These are phyloP conservation scores for Dryas integrifolia DNA, from an alignment of 331 rosid species.

Conservation along the genomic window DNA sequence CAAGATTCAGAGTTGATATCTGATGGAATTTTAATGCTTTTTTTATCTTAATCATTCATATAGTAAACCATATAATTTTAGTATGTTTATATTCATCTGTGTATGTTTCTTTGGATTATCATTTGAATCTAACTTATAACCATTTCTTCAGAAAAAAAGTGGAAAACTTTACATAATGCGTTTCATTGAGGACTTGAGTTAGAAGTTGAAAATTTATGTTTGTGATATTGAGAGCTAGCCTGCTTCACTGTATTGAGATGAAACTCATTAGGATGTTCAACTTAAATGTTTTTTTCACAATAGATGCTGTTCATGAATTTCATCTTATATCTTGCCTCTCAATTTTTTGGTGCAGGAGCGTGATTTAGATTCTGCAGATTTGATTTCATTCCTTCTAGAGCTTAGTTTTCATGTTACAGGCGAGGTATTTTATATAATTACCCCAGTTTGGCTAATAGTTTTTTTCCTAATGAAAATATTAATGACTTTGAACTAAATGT, in stretches of 20 bases:
- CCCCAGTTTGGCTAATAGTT: not conserved
- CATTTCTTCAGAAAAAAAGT: not conserved
- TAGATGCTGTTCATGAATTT: conserved; percentile 17
- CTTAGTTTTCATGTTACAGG: conserved; percentile 97
- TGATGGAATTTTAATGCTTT: not conserved
- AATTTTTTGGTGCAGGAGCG: conserved; percentile 59
- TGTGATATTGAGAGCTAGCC: not conserved
- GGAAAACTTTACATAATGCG: not conserved
- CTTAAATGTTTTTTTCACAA: conserved; percentile 7
- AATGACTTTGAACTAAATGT: not conserved
- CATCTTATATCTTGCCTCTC: conserved; percentile 21
- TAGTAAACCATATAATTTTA: not conserved
- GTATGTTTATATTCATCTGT: not conserved
- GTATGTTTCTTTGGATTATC: not conserved
- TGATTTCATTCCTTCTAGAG: conserved; percentile 87
- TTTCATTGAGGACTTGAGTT: conserved; percentile 6
- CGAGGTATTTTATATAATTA: conserved; percentile 48
- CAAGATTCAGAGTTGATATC: not conserved
- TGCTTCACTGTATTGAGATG: not conserved
- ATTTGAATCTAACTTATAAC: not conserved
- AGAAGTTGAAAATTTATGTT: conserved; percentile 6
- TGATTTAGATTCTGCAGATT: conserved; percentile 79
- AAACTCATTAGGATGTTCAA: not conserved
- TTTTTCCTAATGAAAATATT: not conserved
- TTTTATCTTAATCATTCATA: not conserved